Conservation (phyloP, 2,329 filamentous ascomycete species). For the Claviceps fusiformis region DNA sequence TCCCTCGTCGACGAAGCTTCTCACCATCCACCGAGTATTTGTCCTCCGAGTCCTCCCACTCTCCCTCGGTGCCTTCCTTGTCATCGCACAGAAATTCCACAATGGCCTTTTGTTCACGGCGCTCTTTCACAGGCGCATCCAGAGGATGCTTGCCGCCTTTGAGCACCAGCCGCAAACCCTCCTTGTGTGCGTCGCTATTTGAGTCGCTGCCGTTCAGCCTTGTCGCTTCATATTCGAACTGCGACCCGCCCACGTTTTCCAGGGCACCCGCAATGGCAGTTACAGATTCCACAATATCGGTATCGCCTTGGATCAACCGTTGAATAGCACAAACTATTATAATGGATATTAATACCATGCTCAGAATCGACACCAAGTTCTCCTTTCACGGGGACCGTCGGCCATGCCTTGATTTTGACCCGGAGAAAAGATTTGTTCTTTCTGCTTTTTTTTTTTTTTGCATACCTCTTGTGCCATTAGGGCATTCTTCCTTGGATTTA, state of each 20-base stretch:
- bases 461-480: conserved; percentile 53
- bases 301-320: conserved; percentile 37
- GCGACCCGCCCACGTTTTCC: conserved; percentile 38
- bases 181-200: conserved; percentile 49
- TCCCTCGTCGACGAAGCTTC: not conserved
- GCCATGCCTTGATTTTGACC: not conserved
- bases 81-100: conserved; percentile 77
- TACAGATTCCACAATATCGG: conserved; percentile 38
- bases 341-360: not conserved
- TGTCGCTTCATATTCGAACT: conserved; percentile 52
- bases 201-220: conserved; percentile 52
- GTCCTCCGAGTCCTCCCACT: conserved; percentile 40
- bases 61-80: conserved; percentile 59
- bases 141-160: conserved; percentile 42
- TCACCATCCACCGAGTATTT: conserved; percentile 3
- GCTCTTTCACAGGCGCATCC: conserved; percentile 35
- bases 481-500: conserved; percentile 47
- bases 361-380: not conserved
- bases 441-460: no score
- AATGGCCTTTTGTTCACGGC: conserved; percentile 56
- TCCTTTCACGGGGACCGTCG: no score
- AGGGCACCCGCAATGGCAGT: conserved; percentile 67
- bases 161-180: conserved; percentile 60
- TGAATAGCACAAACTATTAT: conserved; percentile 61
- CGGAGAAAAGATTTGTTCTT: no score